phyloP scores from a whole-genome alignment of 441 rosid species.

The Jatropha multifida region DNA sequence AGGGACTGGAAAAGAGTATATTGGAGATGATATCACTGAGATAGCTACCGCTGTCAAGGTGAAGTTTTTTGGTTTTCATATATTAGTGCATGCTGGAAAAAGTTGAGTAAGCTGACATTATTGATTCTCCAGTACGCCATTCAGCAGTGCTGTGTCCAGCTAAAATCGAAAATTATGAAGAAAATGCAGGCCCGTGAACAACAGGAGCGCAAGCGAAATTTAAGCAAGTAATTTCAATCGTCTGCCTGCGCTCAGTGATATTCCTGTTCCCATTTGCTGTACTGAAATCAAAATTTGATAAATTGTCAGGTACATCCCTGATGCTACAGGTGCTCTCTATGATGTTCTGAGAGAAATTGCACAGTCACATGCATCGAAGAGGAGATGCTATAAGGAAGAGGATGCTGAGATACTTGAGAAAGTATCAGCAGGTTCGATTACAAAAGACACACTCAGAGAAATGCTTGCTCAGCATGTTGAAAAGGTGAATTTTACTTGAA shows the following conservation, averaged over 20 bases:
- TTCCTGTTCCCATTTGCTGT: conserved; percentile 3
- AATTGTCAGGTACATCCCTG: conserved; percentile 77
- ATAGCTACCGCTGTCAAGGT: conserved; percentile 97
- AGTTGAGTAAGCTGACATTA: conserved; percentile 27
- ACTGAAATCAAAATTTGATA: conserved; percentile 7
- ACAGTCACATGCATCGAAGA: conserved; percentile 51
- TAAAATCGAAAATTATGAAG: conserved; percentile 82
- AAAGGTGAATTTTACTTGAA: conserved; percentile 49
- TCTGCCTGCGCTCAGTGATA: neutral
- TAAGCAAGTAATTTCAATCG: conserved; percentile 60
- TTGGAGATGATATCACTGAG: conserved; percentile 95
- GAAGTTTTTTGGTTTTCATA: conserved; percentile 13
- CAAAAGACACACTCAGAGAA: conserved; percentile 67
- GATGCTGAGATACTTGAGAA: conserved; percentile 58
- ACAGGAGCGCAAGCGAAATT: conserved; percentile 87
- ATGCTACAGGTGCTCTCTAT: conserved; percentile 77
- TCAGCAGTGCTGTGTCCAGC: conserved; percentile 96
- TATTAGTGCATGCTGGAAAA: neutral
- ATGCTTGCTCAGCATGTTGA: conserved; percentile 86
- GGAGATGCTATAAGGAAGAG: conserved; percentile 49
- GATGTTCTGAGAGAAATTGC: conserved; percentile 80
- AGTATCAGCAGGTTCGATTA: conserved; percentile 55
- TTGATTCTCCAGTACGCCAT: conserved; percentile 62
- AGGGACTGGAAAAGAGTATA: conserved; percentile 98
- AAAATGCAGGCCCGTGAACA: conserved; percentile 92